Percentiles rank a stretch among this genome's conserved stretches.
phyloP scores from a whole-genome alignment of 2,329 filamentous ascomycete genomes.

The Pseudocercospora pini-densiflorae region DNA sequence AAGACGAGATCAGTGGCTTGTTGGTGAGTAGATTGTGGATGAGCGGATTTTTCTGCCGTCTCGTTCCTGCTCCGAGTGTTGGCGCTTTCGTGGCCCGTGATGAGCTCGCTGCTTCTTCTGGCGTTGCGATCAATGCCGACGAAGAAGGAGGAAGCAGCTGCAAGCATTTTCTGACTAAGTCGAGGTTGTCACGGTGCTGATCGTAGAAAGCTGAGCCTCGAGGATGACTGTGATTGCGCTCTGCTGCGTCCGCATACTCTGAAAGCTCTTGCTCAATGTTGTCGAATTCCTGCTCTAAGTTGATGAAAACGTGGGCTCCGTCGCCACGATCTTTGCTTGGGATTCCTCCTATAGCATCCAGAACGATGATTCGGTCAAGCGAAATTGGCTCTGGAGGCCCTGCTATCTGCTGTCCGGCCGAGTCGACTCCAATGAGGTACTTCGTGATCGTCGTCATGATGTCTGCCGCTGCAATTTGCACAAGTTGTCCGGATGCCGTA shows the following conservation, averaged over 20 bases:
- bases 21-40: constrained; percentile 97
- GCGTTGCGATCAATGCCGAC: constrained; percentile 87
- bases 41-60: constrained; percentile 76
- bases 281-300: constrained; percentile 86
- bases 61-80: constrained; percentile 49
- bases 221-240: constrained; percentile 25
- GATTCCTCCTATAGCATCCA: constrained; percentile 86
- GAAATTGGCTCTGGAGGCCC: constrained; percentile 3
- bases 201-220: constrained; percentile 35
- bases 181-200: constrained; percentile 71
- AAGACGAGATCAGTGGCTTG: constrained; percentile 90
- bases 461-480: constrained; percentile 62
- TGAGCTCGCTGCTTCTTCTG: constrained; percentile 75
- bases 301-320: constrained; percentile 82
- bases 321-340: constrained; percentile 66
- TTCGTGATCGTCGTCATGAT: constrained; percentile 76
- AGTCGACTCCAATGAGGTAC: constrained; percentile 66
- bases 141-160: constrained; percentile 80
- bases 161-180: constrained; percentile 71
- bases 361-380: constrained; percentile 83
- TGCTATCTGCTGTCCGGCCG: not conserved
- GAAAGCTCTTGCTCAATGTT: constrained; percentile 63
- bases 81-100: constrained; percentile 35
- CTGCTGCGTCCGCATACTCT: constrained; percentile 29
- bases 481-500: constrained; percentile 54